Conservation (phyloP, 805 yeast genomes). For the Nakazawaea anatomiae region DNA sequence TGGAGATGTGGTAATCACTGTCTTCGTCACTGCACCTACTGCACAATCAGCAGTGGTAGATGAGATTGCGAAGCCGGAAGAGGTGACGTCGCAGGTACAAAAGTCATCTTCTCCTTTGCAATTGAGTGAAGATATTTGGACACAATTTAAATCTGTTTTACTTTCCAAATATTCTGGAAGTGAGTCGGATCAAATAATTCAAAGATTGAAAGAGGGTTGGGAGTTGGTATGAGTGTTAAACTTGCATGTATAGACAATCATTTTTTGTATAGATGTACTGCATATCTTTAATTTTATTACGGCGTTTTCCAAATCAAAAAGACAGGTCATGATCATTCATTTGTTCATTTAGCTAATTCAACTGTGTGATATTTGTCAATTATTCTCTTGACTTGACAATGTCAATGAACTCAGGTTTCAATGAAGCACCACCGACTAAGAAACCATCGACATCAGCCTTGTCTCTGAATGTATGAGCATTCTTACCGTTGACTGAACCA, state of each 20-base stretch:
- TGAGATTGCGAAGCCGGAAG: too few species aligned
- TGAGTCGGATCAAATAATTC: not conserved
- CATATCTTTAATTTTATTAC: too few species aligned
- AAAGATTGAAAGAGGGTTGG: not conserved
- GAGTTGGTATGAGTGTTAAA: not conserved
- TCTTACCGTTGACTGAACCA: constrained; percentile 96
- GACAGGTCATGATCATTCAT: too few species aligned
- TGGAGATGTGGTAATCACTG: constrained; percentile 19
- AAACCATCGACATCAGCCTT: constrained; percentile 95
- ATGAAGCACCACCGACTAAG: constrained; percentile 98
- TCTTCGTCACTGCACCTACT: constrained; percentile 4
- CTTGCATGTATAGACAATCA: not conserved
- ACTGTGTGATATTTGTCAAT: constrained; percentile 7
- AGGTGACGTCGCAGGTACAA: not conserved
- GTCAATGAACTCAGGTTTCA: constrained; percentile 96
- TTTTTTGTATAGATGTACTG: too few species aligned
- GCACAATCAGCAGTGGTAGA: too few species aligned
- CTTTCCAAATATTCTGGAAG: not conserved
- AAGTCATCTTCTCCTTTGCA: not conserved
- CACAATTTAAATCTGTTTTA: not conserved
- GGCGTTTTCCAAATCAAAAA: too few species aligned
- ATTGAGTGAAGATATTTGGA: not conserved
- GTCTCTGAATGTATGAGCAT: constrained; percentile 85
- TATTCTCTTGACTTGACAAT: constrained; percentile 88
- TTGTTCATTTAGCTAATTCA: too few species aligned